Base-by-base conservation (phyloP, 1,139 yeast genomes). In the Geotrichum candidum region DNA sequence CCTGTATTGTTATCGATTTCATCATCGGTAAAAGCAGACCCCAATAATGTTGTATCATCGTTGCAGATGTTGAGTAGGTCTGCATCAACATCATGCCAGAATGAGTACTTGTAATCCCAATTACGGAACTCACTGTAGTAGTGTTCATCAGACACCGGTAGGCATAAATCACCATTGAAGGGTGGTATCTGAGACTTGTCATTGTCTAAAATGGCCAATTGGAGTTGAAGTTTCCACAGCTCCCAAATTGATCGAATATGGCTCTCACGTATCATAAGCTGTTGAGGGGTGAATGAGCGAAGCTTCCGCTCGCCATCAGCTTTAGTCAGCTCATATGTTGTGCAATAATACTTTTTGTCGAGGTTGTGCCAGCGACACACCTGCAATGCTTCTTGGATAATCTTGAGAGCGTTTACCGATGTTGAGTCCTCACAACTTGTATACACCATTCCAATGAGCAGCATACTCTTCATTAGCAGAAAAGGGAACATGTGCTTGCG, bases 221-320 rank as follows among this genome's bases (percentile, higher is more conserved):
- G 58, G 27, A 64, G 62, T 15, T 62, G 64, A 22, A 60, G 52
- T 33, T 59, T 62, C 69, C 69, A 67, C 15, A 58, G 23, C 35
- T 62, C 66, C 69, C 69, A 67, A 13, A 66, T 41, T 1, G 68
- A 65, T 25, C 69, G 64, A 27, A 66, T 59, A 35, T 63, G 61
- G 18, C 58, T 54, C 51, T 59, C 64, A 33, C 63, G 60, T 18
- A 60, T 48, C 38, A 65, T 59, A 46, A 64, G 57, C 33, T 66
- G 67, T 4, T 65, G 59, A 35, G 61, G 38, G 9, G 29, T 27
- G 10, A 53, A 33, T 6, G 41, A n/a, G n/a, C 53, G 48, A 6
- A 56, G 53, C 7, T 31, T 23, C 4, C 46, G 29, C 22, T 48
- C 55, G 10, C 57, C 51, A 13, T 41, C 29, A 23, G 50, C 31